A percentile compares a stretch with the other conserved stretches of the same genome.
These are phyloP conservation scores for Vaccinium vitisidaea DNA, from an alignment of 148 eudicot species.

Conservation along the genomic window DNA sequence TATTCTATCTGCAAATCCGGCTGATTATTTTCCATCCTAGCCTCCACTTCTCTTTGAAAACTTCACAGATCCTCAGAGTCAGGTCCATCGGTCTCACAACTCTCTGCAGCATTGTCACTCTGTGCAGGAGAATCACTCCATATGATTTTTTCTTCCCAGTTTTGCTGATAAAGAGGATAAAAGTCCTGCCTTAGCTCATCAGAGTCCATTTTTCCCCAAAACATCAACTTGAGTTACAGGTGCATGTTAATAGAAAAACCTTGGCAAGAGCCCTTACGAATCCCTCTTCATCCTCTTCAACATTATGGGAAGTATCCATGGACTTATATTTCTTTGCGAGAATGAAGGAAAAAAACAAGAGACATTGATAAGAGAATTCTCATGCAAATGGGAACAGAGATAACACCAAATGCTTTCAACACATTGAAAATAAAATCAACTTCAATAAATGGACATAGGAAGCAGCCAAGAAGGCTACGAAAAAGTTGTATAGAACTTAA, in stretches of 20 bases:
- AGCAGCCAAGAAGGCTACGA: not conserved
- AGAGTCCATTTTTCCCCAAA: conserved; percentile 27
- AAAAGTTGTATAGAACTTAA: not conserved
- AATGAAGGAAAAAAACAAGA: not conserved
- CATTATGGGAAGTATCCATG: conserved; percentile 43
- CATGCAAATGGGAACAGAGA: not conserved
- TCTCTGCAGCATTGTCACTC: conserved; percentile 50
- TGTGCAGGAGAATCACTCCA: conserved; percentile 70
- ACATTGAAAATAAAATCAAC: not conserved
- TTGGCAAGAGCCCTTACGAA: conserved; percentile 53
- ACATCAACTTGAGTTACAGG: conserved; percentile 33
- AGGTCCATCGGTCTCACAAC: conserved; percentile 69
- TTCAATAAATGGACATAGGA: not conserved
- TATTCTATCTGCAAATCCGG: conserved; percentile 22
- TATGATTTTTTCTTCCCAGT: conserved; percentile 87
- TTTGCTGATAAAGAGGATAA: conserved; percentile 79
- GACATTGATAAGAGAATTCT: not conserved
- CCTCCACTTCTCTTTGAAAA: conserved; percentile 34
- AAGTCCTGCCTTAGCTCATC: conserved; percentile 47
- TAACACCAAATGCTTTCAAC: not conserved
- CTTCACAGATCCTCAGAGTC: conserved; percentile 46
- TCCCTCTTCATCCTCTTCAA: conserved; percentile 84
- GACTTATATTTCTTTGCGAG: conserved; percentile 64
- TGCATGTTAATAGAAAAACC: conserved; percentile 37
- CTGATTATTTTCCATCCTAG: conserved; percentile 16